phyloP scores from a whole-genome alignment of 768 basidiomycete genomes.

The Tulasnella sp. region DNA sequence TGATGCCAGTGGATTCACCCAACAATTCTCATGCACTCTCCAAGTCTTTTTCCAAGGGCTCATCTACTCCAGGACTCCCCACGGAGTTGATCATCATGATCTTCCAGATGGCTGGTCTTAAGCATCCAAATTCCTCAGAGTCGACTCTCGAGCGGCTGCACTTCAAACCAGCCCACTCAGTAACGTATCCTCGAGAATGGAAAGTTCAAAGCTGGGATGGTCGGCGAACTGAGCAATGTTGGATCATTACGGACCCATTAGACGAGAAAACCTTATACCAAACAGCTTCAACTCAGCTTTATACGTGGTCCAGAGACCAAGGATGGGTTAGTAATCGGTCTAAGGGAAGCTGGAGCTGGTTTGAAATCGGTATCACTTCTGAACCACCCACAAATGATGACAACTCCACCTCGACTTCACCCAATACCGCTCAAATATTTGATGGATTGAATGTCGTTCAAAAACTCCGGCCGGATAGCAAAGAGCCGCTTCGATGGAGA shows the following conservation, averaged over 20 bases:
- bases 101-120: neutral
- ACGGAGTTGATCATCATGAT: neutral
- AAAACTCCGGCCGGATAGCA: neutral
- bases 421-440: too few relatives aligned
- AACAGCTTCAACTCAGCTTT: slow-evolving; percentile 2
- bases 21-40: neutral
- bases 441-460: too few relatives aligned
- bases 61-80: neutral
- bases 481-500: slow-evolving; percentile 13
- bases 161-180: neutral
- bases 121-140: neutral
- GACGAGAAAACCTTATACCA: neutral
- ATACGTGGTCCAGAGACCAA: slow-evolving; percentile 16
- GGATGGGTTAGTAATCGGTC: slow-evolving; percentile 10
- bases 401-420: too few relatives aligned
- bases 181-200: neutral
- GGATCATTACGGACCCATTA: neutral
- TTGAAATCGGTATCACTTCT: slow-evolving; percentile 14
- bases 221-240: neutral
- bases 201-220: neutral
- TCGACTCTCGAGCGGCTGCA: neutral
- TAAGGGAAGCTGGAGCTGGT: slow-evolving; percentile 18
- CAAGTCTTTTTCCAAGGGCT: neutral
- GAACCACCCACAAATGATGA: neutral
- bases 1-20: too few relatives aligned